Evolutionary conservation across 1,284 basidiomycete species (phyloP).

Genomic region (Rhodotorula sp.): DNA sequence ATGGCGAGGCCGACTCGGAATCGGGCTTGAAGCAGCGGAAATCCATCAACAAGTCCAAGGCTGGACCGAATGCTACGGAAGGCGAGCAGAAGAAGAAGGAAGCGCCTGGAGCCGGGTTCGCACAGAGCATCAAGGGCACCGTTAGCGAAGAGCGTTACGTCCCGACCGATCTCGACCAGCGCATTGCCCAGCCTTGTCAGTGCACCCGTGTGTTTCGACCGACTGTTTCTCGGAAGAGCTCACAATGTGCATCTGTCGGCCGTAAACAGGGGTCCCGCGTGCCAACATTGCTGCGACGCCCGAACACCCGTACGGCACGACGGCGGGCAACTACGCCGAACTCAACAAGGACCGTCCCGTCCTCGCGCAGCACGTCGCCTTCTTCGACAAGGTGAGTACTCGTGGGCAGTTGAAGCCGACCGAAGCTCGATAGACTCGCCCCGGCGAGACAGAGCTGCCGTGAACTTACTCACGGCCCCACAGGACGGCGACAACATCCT

Average conservation of each 20-base stretch:
- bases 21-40: not conserved
- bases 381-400: constrained; percentile 22
- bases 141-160: constrained; percentile 17
- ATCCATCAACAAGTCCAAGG: not conserved
- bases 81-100: not conserved
- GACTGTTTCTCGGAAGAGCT: not conserved
- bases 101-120: constrained; percentile 20
- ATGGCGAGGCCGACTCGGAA: not conserved
- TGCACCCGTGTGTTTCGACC: not conserved
- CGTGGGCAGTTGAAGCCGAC: not conserved
- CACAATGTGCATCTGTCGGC: not conserved
- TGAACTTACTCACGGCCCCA: not conserved
- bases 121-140: constrained; percentile 18
- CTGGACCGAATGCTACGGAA: not conserved
- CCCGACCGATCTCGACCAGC: constrained; percentile 20
- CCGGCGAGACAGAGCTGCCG: not conserved
- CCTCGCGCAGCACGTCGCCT: constrained; percentile 28
- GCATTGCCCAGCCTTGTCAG: constrained; percentile 27
- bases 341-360: constrained; percentile 25
- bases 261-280: constrained; percentile 16
- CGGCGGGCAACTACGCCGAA: constrained; percentile 22
- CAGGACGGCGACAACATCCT: constrained; percentile 55
- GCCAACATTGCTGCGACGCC: constrained; percentile 30
- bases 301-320: constrained; percentile 31
- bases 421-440: too few species aligned